A percentile compares a stretch with the other conserved stretches of the same genome.
phyloP scores from a whole-genome alignment of 129 eudicot species.

The Dittrichia graveolens region DNA sequence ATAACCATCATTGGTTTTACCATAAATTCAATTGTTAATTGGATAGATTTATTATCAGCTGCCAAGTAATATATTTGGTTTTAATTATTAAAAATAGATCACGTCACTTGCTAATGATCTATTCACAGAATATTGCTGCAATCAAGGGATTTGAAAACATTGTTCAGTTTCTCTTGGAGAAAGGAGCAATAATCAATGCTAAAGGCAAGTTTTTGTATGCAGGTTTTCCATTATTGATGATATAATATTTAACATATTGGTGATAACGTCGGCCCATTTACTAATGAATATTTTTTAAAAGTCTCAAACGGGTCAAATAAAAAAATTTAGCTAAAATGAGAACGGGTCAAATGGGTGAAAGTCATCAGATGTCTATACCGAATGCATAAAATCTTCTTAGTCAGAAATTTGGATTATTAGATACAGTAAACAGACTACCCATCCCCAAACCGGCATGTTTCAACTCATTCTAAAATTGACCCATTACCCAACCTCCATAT shows the following conservation, averaged over 20 bases:
- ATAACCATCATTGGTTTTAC: background rate
- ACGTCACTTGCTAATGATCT: background rate
- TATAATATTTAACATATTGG: background rate
- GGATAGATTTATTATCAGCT: background rate
- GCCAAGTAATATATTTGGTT: background rate
- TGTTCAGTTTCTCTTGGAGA: constrained; percentile 50
- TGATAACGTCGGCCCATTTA: background rate
- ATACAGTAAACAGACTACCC: background rate
- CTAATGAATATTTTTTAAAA: background rate
- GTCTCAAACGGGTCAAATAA: background rate
- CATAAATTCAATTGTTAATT: background rate
- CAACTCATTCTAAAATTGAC: background rate
- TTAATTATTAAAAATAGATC: background rate
- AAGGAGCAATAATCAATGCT: constrained; percentile 42
- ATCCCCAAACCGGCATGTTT: background rate
- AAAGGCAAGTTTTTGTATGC: constrained; percentile 39
- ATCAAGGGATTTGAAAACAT: constrained; percentile 61
- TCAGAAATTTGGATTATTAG: no score
- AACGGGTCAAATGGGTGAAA: background rate
- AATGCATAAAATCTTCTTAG: background rate
- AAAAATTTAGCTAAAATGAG: background rate
- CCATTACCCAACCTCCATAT: background rate
- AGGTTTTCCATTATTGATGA: background rate
- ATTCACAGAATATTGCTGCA: constrained; percentile 65
- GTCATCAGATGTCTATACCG: background rate